Conservation (phyloP, 2,329 filamentous ascomycete genomes). For the Microdochium nivale region DNA sequence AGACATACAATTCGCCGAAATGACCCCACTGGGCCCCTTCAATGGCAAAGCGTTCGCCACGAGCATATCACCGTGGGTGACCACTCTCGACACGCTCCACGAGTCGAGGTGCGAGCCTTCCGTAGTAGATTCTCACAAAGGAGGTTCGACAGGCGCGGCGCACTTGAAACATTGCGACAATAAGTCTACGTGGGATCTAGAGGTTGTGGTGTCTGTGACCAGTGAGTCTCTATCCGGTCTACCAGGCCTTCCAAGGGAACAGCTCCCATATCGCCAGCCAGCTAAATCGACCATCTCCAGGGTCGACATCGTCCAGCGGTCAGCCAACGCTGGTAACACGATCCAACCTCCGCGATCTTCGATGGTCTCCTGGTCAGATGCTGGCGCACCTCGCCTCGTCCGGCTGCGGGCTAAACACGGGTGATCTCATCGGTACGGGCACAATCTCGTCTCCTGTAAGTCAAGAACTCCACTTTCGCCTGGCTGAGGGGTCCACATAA, state of each 20-base stretch:
- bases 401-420: not conserved
- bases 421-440: not conserved
- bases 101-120: not conserved
- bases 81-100: slow-evolving; percentile 51
- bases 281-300: not conserved
- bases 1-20: slow-evolving; percentile 53
- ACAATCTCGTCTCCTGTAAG: not conserved
- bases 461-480: no score
- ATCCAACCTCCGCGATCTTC: not conserved
- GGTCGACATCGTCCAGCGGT: not conserved
- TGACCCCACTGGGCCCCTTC: slow-evolving; percentile 51
- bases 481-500: no score
- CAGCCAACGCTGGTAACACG: not conserved
- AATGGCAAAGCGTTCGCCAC: slow-evolving; percentile 54
- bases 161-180: not conserved
- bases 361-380: not conserved
- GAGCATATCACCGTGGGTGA: slow-evolving; percentile 51
- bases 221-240: not conserved
- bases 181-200: not conserved
- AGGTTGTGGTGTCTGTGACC: not conserved
- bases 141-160: not conserved
- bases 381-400: not conserved
- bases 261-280: not conserved
- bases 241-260: no score
- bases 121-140: not conserved